Base-by-base conservation (phyloP, 306 rosid species). In the Cicer judaicum region DNA sequence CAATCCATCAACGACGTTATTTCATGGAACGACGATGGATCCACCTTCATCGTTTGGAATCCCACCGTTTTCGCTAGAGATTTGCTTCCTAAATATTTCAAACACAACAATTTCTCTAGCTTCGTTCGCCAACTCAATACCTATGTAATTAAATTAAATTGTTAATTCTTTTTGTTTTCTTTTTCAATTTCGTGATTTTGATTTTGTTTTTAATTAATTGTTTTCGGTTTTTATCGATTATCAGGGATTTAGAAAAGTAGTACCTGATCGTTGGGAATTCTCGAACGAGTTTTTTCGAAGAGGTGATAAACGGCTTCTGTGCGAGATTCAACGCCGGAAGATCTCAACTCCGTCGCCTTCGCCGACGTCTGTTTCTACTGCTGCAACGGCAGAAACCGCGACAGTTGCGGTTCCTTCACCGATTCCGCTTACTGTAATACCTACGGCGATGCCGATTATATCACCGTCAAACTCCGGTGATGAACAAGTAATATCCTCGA, bases 91-190 rank as follows among this genome's bases (percentile, higher is more conserved):
- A 89, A 90, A 69, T 85, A 79, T 79, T 93, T 93, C 78, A 93
- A 93, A 83, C 98, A 93, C 78, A 90, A 93, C 70, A 95, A 95
- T 80, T 95, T 95, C 88, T 90, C 98, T 1, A 92, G 98, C 88
- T 92, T 95, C 54, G 98, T 93, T 72, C 89, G 99, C 29, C 99
- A 90, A 66, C 96, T 94, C 73, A 94, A 94, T 76, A 94, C 99
- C 68, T 94, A 94, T 56, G 99, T 94, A 87, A 66, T 44, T 68
- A 41, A 57, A 34, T 41, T 41, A 41, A 41, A 41, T 41, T 12
- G 2, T 1, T 14, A 0, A 34, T 18, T 5, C 2, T 0, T 1
- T 0, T 49, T 50, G 8, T 12, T 1, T 24, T 29, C 3, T 34
- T 5, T 0, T 7, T 11, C 18, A 10, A 13, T 29, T 41, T 2